Conservation (phyloP, 2,329 filamentous ascomycete species). For the Colletotrichum echinochloae region DNA sequence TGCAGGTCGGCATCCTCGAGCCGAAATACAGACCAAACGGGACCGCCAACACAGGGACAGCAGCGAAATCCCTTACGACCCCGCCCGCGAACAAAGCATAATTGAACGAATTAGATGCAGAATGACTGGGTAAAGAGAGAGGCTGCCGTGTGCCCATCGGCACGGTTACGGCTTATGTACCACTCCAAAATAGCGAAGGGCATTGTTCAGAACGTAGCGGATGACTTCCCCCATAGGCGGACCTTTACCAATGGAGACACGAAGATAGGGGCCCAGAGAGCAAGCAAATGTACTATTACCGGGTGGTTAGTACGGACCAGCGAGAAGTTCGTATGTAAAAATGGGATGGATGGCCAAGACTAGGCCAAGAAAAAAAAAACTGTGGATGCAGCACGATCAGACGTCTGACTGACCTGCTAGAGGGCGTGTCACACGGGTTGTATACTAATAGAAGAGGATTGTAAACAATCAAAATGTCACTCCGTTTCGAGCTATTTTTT, state of each 20-base stretch:
- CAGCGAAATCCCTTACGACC: constrained; percentile 35
- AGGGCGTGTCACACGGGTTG: constrained; percentile 1
- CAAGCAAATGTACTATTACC: constrained; percentile 5
- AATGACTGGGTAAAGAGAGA: not conserved
- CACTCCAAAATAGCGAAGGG: not conserved
- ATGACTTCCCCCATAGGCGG: not conserved
- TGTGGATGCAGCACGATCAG: too few species aligned
- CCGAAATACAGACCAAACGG: constrained; percentile 48
- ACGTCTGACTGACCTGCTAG: not conserved
- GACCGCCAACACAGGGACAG: constrained; percentile 29
- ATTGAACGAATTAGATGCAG: not conserved
- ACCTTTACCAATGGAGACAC: not conserved
- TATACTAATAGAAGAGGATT: constrained; percentile 23
- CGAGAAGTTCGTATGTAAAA: not conserved
- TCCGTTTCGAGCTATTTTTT: constrained; percentile 20
- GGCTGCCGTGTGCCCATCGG: not conserved
- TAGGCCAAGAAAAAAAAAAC: not conserved
- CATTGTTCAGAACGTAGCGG: not conserved
- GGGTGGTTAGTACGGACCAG: not conserved
- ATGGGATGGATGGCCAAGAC: not conserved
- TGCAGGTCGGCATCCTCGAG: constrained; percentile 56
- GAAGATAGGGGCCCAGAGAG: not conserved
- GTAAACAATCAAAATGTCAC: constrained; percentile 18
- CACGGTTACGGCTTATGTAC: not conserved
- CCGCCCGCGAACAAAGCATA: not conserved